phyloP scores from a whole-genome alignment of 2,329 filamentous ascomycete genomes.

The Cercospora beticola region DNA sequence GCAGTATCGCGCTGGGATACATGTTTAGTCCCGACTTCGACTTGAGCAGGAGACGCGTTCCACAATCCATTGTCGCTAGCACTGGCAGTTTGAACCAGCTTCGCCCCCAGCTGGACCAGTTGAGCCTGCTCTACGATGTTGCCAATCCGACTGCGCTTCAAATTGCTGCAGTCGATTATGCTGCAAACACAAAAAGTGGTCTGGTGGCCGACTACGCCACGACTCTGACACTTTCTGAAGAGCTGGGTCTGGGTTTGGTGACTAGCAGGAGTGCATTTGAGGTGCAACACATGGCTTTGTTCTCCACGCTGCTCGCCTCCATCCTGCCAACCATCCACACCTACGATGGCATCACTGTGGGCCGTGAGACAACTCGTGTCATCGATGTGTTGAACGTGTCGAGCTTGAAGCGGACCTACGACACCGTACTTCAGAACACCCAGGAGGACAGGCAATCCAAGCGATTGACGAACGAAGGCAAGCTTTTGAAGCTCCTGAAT shows the following conservation, averaged over 20 bases:
- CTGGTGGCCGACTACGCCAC: slow-evolving; percentile 85
- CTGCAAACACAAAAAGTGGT: slow-evolving; percentile 59
- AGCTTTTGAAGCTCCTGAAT: slow-evolving; percentile 67
- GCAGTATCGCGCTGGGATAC: slow-evolving; percentile 89
- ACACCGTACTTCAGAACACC: slow-evolving; percentile 63
- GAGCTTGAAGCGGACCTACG: slow-evolving; percentile 68
- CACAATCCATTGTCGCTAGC: slow-evolving; percentile 85
- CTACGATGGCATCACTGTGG: slow-evolving; percentile 78
- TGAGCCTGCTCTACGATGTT: slow-evolving; percentile 85
- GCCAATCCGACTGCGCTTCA: slow-evolving; percentile 92
- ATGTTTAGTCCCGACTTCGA: slow-evolving; percentile 98
- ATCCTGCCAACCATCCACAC: slow-evolving; percentile 75
- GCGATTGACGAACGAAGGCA: slow-evolving; percentile 68
- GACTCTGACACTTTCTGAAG: slow-evolving; percentile 78
- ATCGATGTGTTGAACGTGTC: slow-evolving; percentile 76
- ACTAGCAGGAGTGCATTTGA: slow-evolving; percentile 85
- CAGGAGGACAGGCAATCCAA: slow-evolving; percentile 52
- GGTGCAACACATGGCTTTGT: slow-evolving; percentile 91
- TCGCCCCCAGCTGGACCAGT: slow-evolving; percentile 82
- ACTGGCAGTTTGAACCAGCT: slow-evolving; percentile 79
- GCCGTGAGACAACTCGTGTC: slow-evolving; percentile 76
- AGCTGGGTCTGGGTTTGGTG: slow-evolving; percentile 83
- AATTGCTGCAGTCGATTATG: slow-evolving; percentile 86
- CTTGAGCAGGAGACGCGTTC: slow-evolving; percentile 82
- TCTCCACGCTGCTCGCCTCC: slow-evolving; percentile 76